A percentile compares a stretch with the other conserved stretches of the same genome.
Conservation (phyloP, 805 yeast genomes). For the Nakazawaea populi region DNA sequence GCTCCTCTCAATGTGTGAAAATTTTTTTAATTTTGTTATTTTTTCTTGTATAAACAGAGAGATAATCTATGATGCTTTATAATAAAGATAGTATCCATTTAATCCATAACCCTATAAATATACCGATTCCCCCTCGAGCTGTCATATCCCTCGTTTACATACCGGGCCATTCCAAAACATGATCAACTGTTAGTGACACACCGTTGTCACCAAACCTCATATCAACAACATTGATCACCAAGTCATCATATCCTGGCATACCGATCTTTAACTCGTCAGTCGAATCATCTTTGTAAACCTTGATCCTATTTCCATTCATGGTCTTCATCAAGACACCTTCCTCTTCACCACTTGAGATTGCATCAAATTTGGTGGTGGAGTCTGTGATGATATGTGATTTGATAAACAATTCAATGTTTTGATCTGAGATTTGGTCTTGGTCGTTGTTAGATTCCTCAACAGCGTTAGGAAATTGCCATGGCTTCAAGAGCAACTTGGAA, state of each 20-base stretch:
- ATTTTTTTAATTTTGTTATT: not conserved
- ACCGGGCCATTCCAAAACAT: constrained; percentile 31
- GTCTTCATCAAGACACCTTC: constrained; percentile 24
- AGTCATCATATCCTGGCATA: constrained; percentile 19
- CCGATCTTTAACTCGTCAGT: constrained; percentile 27
- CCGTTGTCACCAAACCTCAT: constrained; percentile 39
- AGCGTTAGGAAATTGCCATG: constrained; percentile 74
- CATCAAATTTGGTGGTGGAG: constrained; percentile 9
- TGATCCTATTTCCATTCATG: constrained; percentile 28
- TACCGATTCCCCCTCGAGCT: not conserved
- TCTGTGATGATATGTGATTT: constrained; percentile 51
- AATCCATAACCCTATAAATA: not conserved
- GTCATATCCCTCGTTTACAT: not conserved
- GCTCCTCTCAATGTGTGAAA: not conserved
- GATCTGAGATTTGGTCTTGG: constrained; percentile 41
- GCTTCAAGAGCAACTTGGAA: constrained; percentile 46
- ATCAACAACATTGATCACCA: constrained; percentile 24
- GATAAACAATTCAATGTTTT: constrained; percentile 54
- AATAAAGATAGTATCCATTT: not conserved
- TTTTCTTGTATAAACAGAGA: not conserved
- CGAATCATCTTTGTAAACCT: constrained; percentile 28
- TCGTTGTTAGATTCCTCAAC: constrained; percentile 35
- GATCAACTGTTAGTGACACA: constrained; percentile 34
- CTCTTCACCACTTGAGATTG: constrained; percentile 1
- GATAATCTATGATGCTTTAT: no score